Evolutionary conservation across 352 stramenopile genomes (phyloP).

Genomic region (Hyaloperonospora arabidopsidis): DNA sequence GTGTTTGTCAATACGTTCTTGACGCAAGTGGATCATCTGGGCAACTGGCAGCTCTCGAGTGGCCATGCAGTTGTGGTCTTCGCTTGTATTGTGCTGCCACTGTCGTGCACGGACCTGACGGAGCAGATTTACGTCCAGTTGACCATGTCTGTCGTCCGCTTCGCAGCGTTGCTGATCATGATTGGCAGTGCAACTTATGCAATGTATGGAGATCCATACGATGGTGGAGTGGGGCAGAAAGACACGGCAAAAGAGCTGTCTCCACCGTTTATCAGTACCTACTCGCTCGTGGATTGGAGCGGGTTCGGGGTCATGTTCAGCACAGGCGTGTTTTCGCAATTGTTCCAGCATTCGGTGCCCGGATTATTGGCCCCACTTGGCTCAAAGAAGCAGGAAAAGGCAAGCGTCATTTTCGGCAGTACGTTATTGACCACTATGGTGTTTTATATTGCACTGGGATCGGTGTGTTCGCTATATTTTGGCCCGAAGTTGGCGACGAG

Average conservation of each 20-base stretch:
- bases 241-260: not conserved
- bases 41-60: conserved; percentile 41
- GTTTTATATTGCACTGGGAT: conserved; percentile 81
- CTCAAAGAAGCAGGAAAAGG: conserved; percentile 47
- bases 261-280: conserved; percentile 48
- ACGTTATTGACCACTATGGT: conserved; percentile 77
- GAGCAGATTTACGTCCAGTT: conserved; percentile 87
- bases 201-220: conserved; percentile 57
- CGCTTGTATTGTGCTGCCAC: conserved; percentile 76
- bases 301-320: conserved; percentile 88
- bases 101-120: conserved; percentile 81
- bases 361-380: conserved; percentile 72
- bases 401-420: conserved; percentile 58
- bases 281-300: conserved; percentile 51
- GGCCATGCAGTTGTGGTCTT: conserved; percentile 66
- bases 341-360: conserved; percentile 89
- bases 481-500: conserved; percentile 65
- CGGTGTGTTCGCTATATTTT: conserved; percentile 80
- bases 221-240: conserved; percentile 31
- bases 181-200: conserved; percentile 73
- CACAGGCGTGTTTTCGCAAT: conserved; percentile 84
- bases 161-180: conserved; percentile 85
- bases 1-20: conserved; percentile 86
- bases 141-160: conserved; percentile 81
- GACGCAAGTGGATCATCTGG: conserved; percentile 56